These are phyloP conservation scores for Tetrapisispora pingtungensis DNA, from an alignment of 805 yeast species.

Conservation along the genomic window DNA sequence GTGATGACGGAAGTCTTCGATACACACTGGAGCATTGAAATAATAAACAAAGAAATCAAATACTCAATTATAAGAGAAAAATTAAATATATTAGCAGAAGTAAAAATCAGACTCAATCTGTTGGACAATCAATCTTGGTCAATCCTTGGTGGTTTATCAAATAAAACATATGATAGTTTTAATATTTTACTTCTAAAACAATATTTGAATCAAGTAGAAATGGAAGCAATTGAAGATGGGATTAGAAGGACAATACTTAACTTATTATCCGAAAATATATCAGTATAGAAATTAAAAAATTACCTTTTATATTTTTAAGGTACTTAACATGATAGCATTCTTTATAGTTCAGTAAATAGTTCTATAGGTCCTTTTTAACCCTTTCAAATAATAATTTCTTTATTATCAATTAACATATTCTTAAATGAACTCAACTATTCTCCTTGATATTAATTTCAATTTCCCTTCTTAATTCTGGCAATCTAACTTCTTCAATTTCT, in stretches of 20 bases:
- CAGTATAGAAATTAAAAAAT: too few species aligned
- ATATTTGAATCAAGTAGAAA: conserved; percentile 56
- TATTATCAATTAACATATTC: too few species aligned
- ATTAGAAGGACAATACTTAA: conserved; percentile 42
- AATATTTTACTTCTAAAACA: conserved; percentile 37
- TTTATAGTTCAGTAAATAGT: neutral
- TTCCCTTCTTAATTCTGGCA: conserved; percentile 15
- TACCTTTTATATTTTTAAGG: neutral
- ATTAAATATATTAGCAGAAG: conserved; percentile 27
- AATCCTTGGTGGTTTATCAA: conserved; percentile 51
- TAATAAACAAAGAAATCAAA: neutral
- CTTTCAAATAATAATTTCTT: too few species aligned
- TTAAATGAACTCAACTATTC: too few species aligned
- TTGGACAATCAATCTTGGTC: conserved; percentile 72
- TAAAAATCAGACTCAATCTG: conserved; percentile 48
- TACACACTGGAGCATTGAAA: neutral
- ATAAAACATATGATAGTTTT: neutral
- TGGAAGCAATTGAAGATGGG: conserved; percentile 78
- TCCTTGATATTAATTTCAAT: too few species aligned
- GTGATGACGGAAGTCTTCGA: conserved; percentile 46
- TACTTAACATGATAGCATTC: too few species aligned
- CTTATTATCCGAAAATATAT: neutral
- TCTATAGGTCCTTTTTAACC: too few species aligned
- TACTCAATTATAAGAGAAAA: conserved; percentile 1
- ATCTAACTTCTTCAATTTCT: conserved; percentile 13